phyloP scores from a whole-genome alignment of 257 asterid genomes.

The Catharanthus roseus region DNA sequence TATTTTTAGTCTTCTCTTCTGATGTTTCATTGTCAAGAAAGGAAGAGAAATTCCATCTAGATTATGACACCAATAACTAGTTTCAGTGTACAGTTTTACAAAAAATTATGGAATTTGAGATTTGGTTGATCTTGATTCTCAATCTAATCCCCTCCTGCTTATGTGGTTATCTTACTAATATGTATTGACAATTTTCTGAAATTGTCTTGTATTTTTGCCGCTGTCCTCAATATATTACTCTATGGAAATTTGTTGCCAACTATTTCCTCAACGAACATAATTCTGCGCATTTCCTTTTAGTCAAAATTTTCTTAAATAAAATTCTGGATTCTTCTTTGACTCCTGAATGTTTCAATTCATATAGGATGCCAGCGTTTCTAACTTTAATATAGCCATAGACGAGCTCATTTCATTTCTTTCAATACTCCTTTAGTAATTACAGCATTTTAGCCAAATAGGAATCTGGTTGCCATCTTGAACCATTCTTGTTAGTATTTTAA shows the following conservation, averaged over 20 bases:
- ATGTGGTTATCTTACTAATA: not conserved
- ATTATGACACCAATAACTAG: not conserved
- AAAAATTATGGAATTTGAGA: not conserved
- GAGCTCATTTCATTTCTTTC: not conserved
- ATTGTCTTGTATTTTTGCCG: not conserved
- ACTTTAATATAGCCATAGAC: not conserved
- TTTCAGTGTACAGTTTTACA: not conserved
- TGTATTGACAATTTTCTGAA: not conserved
- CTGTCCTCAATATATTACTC: not conserved
- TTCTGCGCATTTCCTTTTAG: not conserved
- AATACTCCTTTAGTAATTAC: no score
- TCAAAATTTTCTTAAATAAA: no score
- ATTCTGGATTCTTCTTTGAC: not conserved
- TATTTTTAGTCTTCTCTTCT: slow-evolving; percentile 13
- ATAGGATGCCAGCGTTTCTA: not conserved
- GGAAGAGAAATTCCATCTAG: not conserved
- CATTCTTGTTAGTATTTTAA: no score
- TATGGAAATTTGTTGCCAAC: not conserved
- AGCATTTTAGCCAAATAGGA: not conserved
- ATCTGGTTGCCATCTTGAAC: not conserved
- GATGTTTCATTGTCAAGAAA: slow-evolving; percentile 11
- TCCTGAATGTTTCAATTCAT: no score
- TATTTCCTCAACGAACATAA: not conserved
- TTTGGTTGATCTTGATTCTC: not conserved
- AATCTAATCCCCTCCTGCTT: not conserved